A percentile compares a stretch with the other conserved stretches of the same genome.
Evolutionary conservation across 2,329 filamentous ascomycete genomes (phyloP).

Genomic region (Claviceps sp.): DNA sequence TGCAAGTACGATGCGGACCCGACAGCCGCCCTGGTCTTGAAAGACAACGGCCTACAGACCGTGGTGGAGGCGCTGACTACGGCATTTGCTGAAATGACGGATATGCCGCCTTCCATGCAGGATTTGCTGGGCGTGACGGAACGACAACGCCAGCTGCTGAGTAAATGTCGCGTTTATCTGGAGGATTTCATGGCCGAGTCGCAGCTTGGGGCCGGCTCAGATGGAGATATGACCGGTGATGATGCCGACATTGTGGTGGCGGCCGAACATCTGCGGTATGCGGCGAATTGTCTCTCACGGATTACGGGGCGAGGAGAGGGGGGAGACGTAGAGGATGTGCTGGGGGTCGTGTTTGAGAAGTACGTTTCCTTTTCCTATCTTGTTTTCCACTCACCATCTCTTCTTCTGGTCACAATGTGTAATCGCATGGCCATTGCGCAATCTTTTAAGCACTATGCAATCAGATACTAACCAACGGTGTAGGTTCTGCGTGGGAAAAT

Average conservation of each 20-base stretch:
- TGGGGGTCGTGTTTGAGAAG: conserved; percentile 97
- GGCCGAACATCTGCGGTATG: conserved; percentile 74
- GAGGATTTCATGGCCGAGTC: conserved; percentile 57
- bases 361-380: conserved; percentile 33
- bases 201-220: conserved; percentile 17
- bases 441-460: neutral
- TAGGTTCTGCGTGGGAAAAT: conserved; percentile 36
- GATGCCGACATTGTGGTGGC: conserved; percentile 78
- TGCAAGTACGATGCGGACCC: conserved; percentile 44
- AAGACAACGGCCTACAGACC: conserved; percentile 51
- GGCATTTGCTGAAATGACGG: conserved; percentile 59
- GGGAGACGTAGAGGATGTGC: conserved; percentile 86
- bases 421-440: no score
- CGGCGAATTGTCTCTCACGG: conserved; percentile 64
- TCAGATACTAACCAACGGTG: conserved; percentile 4
- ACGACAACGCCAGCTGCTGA: conserved; percentile 71
- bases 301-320: conserved; percentile 79
- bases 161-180: conserved; percentile 57
- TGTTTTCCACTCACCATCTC: neutral
- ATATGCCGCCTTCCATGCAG: conserved; percentile 56
- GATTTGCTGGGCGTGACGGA: conserved; percentile 84
- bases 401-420: neutral
- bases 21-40: conserved; percentile 15
- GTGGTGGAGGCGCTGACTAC: conserved; percentile 55
- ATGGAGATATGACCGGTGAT: neutral